Base-by-base conservation (phyloP, 352 stramenopile species). In the Lagenidium sp. region DNA sequence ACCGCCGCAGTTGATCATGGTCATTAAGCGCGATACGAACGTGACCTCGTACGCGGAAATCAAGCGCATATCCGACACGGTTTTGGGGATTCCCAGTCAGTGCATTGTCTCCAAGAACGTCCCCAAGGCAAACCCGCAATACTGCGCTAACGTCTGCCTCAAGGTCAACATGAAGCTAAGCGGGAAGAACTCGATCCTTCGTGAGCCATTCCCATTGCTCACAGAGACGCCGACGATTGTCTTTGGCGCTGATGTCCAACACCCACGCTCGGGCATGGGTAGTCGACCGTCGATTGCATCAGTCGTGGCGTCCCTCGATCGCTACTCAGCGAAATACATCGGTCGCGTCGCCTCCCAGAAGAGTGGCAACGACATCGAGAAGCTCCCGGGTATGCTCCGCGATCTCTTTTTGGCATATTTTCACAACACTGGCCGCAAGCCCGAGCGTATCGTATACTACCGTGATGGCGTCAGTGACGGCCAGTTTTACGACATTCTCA, bases 391-490 rank as follows among this genome's bases (percentile, higher is more conserved):
- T 28, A 82, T 89, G 71, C 52, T 85, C 4, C 65, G 64, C 8
- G 73, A 90, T 13, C 57, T 95, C 19, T 76, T 95, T 36, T 59
- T 87, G 39, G 63, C 63, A 10, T 95, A 83, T 53, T 89, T 86
- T 51, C 39, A 67, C 34, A 59, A 63, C 21, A 93, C 77, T 16
- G 71, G 64, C 23, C 59, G 71, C 32, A 90, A 91, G 50, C 83
- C 83, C 0, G 65, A 85, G 34, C 71, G 71, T 19, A 76, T 95
- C 22, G 53, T 95, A 10, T 95, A 90, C 53, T 93, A 92, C 48
- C 79, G 82, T 20, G 82, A 93, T 37, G 82, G 82, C 37, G 78
- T 95, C 21, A 88, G 72, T 43, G 83, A 94, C 56, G 81, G 81
- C 1, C 72, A 95, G 53, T 91, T 76, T 43, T 60, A 79, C 38